Evolutionary conservation across 768 basidiomycete genomes (phyloP), one percentile per base, ranked within the genome.

Genomic region (Arthromyces matolae): DNA sequence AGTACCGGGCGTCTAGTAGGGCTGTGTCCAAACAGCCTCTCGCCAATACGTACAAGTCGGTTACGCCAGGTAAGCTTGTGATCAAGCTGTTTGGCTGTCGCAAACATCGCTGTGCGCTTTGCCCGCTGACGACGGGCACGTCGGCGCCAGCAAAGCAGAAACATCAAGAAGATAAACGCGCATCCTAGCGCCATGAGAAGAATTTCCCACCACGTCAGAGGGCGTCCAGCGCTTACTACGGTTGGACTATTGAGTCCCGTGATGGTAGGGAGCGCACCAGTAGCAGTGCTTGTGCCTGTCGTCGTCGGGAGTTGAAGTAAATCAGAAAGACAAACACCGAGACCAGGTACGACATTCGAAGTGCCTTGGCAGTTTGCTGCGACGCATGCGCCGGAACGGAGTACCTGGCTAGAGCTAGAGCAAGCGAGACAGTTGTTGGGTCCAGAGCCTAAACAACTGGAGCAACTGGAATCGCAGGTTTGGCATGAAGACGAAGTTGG

Each of bases 171-270:
- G 65, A 91, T 83, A 65, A 91, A 86, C 13, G 83, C 83, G 60
- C 84, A 86, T 8, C 89, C 87, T 29, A 90, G 77, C 0, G 83
- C 72, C 86, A 91, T 91, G 46, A 91, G 77, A 47, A 91, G 70
- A 55, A 91, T 89, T 68, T 92, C 75, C 88, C 89, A 91, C 89
- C 89, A 91, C 50, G 70, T 68, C 8, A 90, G 68, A 19, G 71
- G 56, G 22, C 68, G 71, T 18, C 59, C 62, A 16, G 23, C 32
- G 23, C 34, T 40, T 28, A 64, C 58, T 5, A 55, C 49, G 2
- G 73, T 75, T 0, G 86, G 84, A n/a, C 75, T 66, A 34, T 74
- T 61, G 49, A 84, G 63, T 22, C 86, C 84, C 1, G 82, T 74
- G 50, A 84, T 65, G 10, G 76, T 64, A 19, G 84, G 82, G 18